A percentile compares a stretch with the other conserved stretches of the same genome.
Conservation (phyloP, 192 early-diverging fungal species). For the Backusella tuberculispora region DNA sequence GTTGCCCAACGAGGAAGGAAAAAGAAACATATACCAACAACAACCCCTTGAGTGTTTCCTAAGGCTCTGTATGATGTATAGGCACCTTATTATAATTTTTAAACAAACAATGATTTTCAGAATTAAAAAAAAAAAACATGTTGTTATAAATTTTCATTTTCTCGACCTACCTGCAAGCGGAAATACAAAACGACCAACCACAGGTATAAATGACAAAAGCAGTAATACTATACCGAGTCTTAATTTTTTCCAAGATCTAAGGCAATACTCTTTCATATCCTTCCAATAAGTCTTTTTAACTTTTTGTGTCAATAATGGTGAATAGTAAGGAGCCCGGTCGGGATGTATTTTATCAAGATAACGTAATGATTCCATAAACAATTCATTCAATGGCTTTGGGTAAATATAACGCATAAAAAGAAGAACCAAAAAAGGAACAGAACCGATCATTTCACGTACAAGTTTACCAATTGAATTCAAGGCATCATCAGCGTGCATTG, state of each 20-base stretch:
- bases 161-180: constrained; percentile 46
- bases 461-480: neutral
- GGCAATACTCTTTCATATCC: constrained; percentile 54
- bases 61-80: constrained; percentile 50
- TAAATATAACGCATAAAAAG: constrained; percentile 64
- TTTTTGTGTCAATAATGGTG: constrained; percentile 38
- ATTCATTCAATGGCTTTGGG: constrained; percentile 57
- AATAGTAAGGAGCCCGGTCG: constrained; percentile 44
- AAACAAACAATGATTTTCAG: neutral
- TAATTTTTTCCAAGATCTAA: constrained; percentile 48
- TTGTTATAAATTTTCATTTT: neutral
- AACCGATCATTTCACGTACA: constrained; percentile 8
- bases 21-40: constrained; percentile 49
- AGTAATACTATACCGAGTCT: constrained; percentile 46
- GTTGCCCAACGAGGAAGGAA: constrained; percentile 46
- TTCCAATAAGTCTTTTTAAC: constrained; percentile 49
- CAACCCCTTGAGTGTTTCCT: constrained; percentile 39
- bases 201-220: constrained; percentile 53
- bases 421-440: constrained; percentile 53
- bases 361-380: constrained; percentile 57
- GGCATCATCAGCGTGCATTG: constrained; percentile 11
- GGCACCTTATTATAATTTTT: constrained; percentile 35
- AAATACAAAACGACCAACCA: constrained; percentile 57
- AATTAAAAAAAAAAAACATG: neutral
- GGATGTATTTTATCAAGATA: constrained; percentile 43